Evolutionary conservation across 305 asterid genomes (phyloP).

Genomic region (Solanum hybrid): DNA sequence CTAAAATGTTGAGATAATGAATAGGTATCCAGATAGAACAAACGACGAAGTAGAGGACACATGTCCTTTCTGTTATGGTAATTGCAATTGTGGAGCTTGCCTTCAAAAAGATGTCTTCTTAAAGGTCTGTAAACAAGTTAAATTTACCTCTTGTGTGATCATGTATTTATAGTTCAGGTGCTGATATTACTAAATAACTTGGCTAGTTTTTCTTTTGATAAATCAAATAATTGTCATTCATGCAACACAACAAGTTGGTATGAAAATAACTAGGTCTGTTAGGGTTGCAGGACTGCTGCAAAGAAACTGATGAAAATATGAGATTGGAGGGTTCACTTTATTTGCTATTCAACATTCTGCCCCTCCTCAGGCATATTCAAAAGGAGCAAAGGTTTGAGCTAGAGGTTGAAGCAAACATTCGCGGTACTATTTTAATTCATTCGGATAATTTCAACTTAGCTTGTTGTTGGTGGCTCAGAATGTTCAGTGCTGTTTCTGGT

Average conservation of each 20-base stretch:
- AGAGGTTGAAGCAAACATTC: slow-evolving; percentile 37
- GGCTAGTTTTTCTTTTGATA: slow-evolving; percentile 6
- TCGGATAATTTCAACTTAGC: not conserved
- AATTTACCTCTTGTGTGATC: not conserved
- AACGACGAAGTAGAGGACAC: slow-evolving; percentile 34
- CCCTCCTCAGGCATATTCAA: slow-evolving; percentile 50
- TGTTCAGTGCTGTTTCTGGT: slow-evolving; percentile 8
- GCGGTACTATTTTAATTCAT: slow-evolving; percentile 28
- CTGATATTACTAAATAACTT: slow-evolving; percentile 4
- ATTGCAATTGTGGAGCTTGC: slow-evolving; percentile 73
- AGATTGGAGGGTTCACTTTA: slow-evolving; percentile 39
- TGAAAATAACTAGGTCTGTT: slow-evolving; percentile 3
- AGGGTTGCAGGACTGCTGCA: slow-evolving; percentile 25
- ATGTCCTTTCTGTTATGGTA: slow-evolving; percentile 69
- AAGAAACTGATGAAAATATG: slow-evolving; percentile 27
- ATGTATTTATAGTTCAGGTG: not conserved
- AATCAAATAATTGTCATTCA: not conserved
- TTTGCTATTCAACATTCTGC: slow-evolving; percentile 45
- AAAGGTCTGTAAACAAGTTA: slow-evolving; percentile 25
- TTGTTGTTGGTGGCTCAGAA: not conserved
- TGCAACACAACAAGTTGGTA: not conserved
- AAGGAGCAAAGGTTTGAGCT: slow-evolving; percentile 58
- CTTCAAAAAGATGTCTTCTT: slow-evolving; percentile 33
- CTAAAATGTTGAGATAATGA: slow-evolving; percentile 11
- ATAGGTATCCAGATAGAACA: slow-evolving; percentile 63